Evolutionary conservation across 805 yeast species (phyloP), one percentile per base, ranked within the genome.

Genomic region (Lachancea quebecensis): DNA sequence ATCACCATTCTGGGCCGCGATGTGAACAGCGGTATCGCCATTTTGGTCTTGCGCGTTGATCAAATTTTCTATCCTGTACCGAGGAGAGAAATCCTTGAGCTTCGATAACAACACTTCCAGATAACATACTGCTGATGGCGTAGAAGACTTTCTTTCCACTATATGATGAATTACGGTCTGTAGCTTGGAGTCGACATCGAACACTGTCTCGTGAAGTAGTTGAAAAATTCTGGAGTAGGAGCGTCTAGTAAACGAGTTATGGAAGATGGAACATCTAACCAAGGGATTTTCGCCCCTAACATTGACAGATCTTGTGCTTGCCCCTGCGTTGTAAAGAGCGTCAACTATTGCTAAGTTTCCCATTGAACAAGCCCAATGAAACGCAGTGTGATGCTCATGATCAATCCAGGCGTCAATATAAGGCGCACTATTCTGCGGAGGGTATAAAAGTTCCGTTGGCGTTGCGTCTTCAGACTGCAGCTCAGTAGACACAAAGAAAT

Each of bases 311-410:
- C 65, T 81, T 77, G 51, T 49, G 43, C 53, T 62, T 2, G 95
- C 93, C 4, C 96, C 95, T 34, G 82, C 78, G 27, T 79, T 72
- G 28, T 87, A 66, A 35, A 93, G 71, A 11, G 89, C 75, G 53
- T 84, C 93, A 45, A 87, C 81, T 66, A 90, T 80, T 39, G 75
- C 76, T 30, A 83, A 66, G 60, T 82, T 86, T 3, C 98, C 99
- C 77, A 93, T 88, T 1, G 98, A 85, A 49, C 97, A 88, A 0
- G 98, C 95, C 97, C 98, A 93, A 65, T 93, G 99, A 54, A 93
- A 80, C 1, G 95, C 84, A 0, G 96, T 85, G 59, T 93, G 95
- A 1, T 96, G 95, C 59, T 93, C 97, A 47, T 86, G 90, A 61
- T 93, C 99, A 21, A 93, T 86, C 3, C 88, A 81, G 43, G 84